phyloP scores from a whole-genome alignment of 1,284 basidiomycete genomes.

The Termitomyces sp. region DNA sequence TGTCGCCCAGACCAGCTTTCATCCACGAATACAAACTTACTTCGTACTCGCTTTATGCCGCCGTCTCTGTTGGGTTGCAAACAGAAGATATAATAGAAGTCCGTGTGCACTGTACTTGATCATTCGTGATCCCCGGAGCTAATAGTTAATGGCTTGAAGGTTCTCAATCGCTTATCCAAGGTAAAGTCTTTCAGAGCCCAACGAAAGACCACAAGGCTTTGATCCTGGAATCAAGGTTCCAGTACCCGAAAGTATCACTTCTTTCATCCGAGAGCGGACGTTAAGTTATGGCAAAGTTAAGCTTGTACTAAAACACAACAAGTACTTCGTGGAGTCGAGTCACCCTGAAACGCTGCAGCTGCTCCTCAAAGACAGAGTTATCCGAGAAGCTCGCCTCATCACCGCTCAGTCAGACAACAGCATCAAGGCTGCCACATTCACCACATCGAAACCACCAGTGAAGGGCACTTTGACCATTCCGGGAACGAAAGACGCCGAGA shows the following conservation, averaged over 20 bases:
- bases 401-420: constrained; percentile 59
- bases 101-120: constrained; percentile 31
- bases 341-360: constrained; percentile 88
- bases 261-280: constrained; percentile 87
- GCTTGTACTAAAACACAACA: constrained; percentile 94
- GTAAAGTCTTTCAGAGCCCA: constrained; percentile 31
- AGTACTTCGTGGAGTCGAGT: constrained; percentile 91
- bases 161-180: constrained; percentile 84
- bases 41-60: constrained; percentile 96
- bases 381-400: constrained; percentile 76
- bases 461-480: constrained; percentile 82
- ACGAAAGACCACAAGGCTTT: constrained; percentile 5
- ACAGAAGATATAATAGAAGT: constrained; percentile 99
- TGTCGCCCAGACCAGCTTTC: constrained; percentile 76
- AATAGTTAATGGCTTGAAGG: constrained; percentile 36
- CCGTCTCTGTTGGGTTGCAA: constrained; percentile 96
- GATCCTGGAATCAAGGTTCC: constrained; percentile 57
- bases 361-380: constrained; percentile 80
- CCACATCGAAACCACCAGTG: constrained; percentile 76
- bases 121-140: constrained; percentile 16
- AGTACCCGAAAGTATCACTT: constrained; percentile 77
- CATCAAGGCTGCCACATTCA: constrained; percentile 76
- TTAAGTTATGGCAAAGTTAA: constrained; percentile 96
- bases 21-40: constrained; percentile 99
- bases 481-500: constrained; percentile 72